Percentiles rank a stretch among this genome's conserved stretches.
These are phyloP conservation scores for Musa beccarii DNA, from an alignment of 176 grass and related monocot genomes.

Conservation along the genomic window DNA sequence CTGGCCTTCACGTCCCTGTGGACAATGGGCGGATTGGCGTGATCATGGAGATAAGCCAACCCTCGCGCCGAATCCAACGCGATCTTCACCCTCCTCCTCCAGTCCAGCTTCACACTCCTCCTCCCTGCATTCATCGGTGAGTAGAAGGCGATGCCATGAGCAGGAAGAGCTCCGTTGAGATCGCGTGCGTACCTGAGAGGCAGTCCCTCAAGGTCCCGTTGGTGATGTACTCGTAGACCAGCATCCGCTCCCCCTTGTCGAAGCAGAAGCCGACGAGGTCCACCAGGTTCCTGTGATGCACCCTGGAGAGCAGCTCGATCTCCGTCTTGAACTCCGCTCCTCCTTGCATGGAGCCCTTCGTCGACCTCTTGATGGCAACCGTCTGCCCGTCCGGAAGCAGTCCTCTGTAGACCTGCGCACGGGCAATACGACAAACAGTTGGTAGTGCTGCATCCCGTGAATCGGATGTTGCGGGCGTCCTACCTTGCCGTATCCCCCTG, in stretches of 20 bases:
- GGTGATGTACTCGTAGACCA: slow-evolving; percentile 86
- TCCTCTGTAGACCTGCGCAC: slow-evolving; percentile 64
- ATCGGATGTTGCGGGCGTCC: neutral
- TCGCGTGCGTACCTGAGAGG: slow-evolving; percentile 36
- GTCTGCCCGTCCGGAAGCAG: slow-evolving; percentile 40
- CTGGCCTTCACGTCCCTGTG: slow-evolving; percentile 87
- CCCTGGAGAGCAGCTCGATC: slow-evolving; percentile 82
- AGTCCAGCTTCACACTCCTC: slow-evolving; percentile 47
- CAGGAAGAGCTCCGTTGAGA: neutral
- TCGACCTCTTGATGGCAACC: slow-evolving; percentile 68
- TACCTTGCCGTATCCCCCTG: slow-evolving; percentile 84
- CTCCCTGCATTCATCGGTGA: slow-evolving; percentile 31
- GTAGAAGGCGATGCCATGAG: neutral
- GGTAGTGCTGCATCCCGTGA: too few relatives aligned
- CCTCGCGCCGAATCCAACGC: slow-evolving; percentile 78
- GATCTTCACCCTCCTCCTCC: slow-evolving; percentile 63
- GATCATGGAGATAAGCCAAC: slow-evolving; percentile 77
- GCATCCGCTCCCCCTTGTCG: slow-evolving; percentile 77
- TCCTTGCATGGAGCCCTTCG: slow-evolving; percentile 79
- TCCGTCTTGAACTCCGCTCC: slow-evolving; percentile 83
- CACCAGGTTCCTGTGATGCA: slow-evolving; percentile 87
- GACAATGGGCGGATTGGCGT: slow-evolving; percentile 72
- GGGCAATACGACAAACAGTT: neutral
- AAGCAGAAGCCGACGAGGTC: slow-evolving; percentile 76
- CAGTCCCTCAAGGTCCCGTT: slow-evolving; percentile 66